A percentile compares a stretch with the other conserved stretches of the same genome.
Conservation (phyloP, 257 asterid genomes). For the Penstemon davidsonii region DNA sequence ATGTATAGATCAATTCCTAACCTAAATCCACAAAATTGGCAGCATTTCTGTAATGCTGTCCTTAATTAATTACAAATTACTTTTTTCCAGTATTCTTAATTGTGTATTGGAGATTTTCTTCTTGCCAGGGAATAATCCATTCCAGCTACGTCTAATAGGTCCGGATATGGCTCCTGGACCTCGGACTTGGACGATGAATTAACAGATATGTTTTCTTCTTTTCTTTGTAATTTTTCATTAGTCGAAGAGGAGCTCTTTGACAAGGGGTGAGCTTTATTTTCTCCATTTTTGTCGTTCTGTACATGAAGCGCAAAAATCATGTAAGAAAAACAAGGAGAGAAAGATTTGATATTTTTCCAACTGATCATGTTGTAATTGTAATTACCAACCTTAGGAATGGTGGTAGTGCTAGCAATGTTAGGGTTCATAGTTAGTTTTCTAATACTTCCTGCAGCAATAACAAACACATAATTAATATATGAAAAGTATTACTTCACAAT, state of each 20-base stretch:
- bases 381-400: conserved; percentile 54
- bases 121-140: conserved; percentile 85
- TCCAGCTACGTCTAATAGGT: conserved; percentile 60
- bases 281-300: conserved; percentile 43
- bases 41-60: no score
- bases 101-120: conserved; percentile 80
- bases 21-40: no score
- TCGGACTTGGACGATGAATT: conserved; percentile 36
- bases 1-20: no score
- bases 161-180: conserved; percentile 41
- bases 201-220: conserved; percentile 35
- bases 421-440: conserved; percentile 50
- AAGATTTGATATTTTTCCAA: background rate
- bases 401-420: conserved; percentile 32
- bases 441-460: conserved; percentile 53
- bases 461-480: background rate
- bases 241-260: conserved; percentile 30
- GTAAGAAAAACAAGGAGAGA: background rate
- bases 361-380: background rate
- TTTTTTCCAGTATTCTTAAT: conserved; percentile 29
- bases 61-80: no score
- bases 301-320: background rate
- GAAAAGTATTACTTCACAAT: background rate
- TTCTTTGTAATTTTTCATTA: conserved; percentile 23
- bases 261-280: conserved; percentile 30